Percentiles rank a stretch among this genome's conserved stretches.
Conservation (phyloP, 139 green algal genomes). For the Closterium sp. region DNA sequence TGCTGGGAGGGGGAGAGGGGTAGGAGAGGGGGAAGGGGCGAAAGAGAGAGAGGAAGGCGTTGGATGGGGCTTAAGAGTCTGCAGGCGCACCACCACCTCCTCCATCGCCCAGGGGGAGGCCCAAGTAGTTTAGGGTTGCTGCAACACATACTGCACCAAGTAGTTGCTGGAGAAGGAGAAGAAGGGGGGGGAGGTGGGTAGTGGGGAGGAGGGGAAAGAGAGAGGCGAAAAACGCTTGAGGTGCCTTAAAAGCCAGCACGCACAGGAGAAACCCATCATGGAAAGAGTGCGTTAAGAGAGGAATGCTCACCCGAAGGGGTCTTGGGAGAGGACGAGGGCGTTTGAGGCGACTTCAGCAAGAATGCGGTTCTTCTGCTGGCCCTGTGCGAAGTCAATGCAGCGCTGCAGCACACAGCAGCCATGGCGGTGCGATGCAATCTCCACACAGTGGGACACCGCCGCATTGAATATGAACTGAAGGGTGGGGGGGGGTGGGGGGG, state of each 20-base stretch:
- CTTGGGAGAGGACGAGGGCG: constrained; percentile 78
- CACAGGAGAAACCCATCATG: no score
- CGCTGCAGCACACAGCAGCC: constrained; percentile 98
- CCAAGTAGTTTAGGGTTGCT: no score
- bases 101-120: constrained; percentile 70
- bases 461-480: constrained; percentile 94
- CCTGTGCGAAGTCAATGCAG: constrained; percentile 94
- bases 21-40: no score
- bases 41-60: no score
- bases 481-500: no score
- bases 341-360: constrained; percentile 79
- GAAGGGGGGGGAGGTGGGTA: neutral
- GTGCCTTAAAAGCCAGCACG: no score
- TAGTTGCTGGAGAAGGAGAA: constrained; percentile 84
- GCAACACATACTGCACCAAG: constrained; percentile 97
- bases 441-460: constrained; percentile 75
- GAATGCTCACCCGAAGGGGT: constrained; percentile 50
- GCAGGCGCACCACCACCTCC: constrained; percentile 76
- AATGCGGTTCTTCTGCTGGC: constrained; percentile 72
- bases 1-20: constrained; percentile 70
- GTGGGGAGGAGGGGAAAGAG: no score
- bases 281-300: neutral
- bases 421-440: constrained; percentile 95
- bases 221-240: no score
- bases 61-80: constrained; percentile 10